Evolutionary conservation across 2,329 filamentous ascomycete species (phyloP).

Genomic region (Fusarium sp.): DNA sequence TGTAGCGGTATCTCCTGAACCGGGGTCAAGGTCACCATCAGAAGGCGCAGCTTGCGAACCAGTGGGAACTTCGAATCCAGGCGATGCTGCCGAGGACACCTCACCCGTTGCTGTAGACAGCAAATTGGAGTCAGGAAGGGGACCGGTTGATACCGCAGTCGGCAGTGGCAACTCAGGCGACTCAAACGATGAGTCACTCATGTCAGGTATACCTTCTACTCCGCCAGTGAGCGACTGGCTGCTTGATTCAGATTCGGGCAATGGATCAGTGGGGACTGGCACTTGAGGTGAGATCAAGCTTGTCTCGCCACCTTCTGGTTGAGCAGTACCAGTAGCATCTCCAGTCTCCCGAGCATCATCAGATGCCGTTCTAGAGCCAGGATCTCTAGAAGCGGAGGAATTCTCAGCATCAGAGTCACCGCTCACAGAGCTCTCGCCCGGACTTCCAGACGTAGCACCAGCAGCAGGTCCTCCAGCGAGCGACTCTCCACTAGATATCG

Average conservation of each 20-base stretch:
- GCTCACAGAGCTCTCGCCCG: accelerated
- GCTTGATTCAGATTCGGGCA: neutral
- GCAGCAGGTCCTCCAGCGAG: neutral
- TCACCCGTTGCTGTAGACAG: neutral
- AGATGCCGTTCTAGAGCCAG: neutral
- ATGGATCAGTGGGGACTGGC: neutral
- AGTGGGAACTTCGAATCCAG: neutral
- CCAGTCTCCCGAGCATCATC: neutral
- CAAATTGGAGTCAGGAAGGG: neutral
- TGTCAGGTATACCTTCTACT: neutral
- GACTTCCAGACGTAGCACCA: neutral
- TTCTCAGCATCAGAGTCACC: neutral
- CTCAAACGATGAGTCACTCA: neutral
- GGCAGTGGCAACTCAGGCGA: neutral
- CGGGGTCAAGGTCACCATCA: neutral
- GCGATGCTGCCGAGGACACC: accelerated
- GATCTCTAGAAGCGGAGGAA: neutral
- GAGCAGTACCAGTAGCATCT: neutral
- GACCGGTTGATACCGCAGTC: neutral
- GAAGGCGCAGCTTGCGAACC: neutral
- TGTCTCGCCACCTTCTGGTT: neutral
- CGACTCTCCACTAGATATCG: neutral
- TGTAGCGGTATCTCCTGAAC: neutral
- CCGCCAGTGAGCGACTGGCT: neutral
- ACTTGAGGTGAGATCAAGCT: neutral